These are phyloP conservation scores for Leccinum broughii DNA, from an alignment of 768 basidiomycete genomes.

Conservation along the genomic window DNA sequence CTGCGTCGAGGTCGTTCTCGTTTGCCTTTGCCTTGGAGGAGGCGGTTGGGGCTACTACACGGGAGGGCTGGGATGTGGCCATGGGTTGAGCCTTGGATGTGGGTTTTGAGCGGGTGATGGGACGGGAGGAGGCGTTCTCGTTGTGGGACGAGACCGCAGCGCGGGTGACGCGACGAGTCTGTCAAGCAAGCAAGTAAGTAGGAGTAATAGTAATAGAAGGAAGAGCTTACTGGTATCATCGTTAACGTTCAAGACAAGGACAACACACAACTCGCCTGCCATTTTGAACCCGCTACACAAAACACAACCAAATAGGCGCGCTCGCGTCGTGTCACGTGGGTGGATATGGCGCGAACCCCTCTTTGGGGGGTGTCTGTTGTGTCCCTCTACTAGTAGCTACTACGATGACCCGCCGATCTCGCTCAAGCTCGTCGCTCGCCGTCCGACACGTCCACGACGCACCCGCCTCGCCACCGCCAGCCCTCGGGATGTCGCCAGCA, in stretches of 20 bases:
- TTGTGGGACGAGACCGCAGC: conserved; percentile 52
- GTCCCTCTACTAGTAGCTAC: background rate
- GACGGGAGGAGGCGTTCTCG: conserved; percentile 72
- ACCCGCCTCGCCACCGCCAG: conserved; percentile 9
- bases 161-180: conserved; percentile 69
- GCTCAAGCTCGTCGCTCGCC: conserved; percentile 30
- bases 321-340: conserved; percentile 40
- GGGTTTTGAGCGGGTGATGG: conserved; percentile 61
- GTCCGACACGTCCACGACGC: conserved; percentile 12
- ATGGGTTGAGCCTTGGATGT: conserved; percentile 40
- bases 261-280: conserved; percentile 23
- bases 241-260: conserved; percentile 38
- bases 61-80: conserved; percentile 39
- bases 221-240: conserved; percentile 45
- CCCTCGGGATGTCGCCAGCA: conserved; percentile 58
- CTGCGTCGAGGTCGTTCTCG: conserved; percentile 47
- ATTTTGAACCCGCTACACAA: conserved; percentile 39
- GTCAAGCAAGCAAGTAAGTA: background rate
- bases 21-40: conserved; percentile 38
- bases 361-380: conserved; percentile 5
- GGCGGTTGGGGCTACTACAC: conserved; percentile 39
- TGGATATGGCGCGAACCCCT: conserved; percentile 15
- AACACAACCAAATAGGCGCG: conserved; percentile 40
- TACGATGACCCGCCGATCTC: conserved; percentile 24
- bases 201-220: background rate